Conservation (phyloP, 192 early-diverging fungal genomes). For the Coemansia sp. region DNA sequence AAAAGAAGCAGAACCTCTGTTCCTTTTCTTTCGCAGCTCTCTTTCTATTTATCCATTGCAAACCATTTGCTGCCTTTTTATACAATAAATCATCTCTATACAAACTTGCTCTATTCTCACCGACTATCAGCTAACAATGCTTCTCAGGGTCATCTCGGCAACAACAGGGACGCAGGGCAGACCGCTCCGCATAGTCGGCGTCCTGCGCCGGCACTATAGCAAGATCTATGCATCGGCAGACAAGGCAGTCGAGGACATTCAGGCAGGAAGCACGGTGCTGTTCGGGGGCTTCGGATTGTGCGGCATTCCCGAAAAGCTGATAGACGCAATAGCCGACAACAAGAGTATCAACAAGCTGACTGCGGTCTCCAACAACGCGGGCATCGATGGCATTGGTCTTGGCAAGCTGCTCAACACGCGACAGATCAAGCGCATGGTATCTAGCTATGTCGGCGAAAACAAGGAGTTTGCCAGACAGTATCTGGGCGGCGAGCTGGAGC, state of each 20-base stretch:
- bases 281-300: constrained; percentile 74
- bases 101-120: too few relatives aligned
- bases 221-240: constrained; percentile 61
- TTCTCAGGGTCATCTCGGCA: neutral
- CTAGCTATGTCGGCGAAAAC: constrained; percentile 72
- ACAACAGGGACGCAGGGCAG: neutral
- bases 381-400: constrained; percentile 62
- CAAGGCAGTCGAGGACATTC: constrained; percentile 62
- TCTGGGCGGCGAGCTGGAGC: constrained; percentile 68
- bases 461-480: constrained; percentile 74
- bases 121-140: neutral
- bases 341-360: constrained; percentile 28
- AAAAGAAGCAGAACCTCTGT: neutral
- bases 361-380: constrained; percentile 60
- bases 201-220: constrained; percentile 21
- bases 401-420: constrained; percentile 61
- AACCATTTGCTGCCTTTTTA: neutral
- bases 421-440: constrained; percentile 71
- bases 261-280: constrained; percentile 59
- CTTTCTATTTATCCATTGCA: neutral
- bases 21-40: too few relatives aligned
- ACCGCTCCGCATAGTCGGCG: neutral
- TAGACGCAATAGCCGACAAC: constrained; percentile 36
- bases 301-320: constrained; percentile 72
- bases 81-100: too few relatives aligned